Percentiles rank a stretch among this genome's conserved stretches.
These are phyloP conservation scores for Fraxinus paxiana DNA, from an alignment of 305 asterid genomes.

Conservation along the genomic window DNA sequence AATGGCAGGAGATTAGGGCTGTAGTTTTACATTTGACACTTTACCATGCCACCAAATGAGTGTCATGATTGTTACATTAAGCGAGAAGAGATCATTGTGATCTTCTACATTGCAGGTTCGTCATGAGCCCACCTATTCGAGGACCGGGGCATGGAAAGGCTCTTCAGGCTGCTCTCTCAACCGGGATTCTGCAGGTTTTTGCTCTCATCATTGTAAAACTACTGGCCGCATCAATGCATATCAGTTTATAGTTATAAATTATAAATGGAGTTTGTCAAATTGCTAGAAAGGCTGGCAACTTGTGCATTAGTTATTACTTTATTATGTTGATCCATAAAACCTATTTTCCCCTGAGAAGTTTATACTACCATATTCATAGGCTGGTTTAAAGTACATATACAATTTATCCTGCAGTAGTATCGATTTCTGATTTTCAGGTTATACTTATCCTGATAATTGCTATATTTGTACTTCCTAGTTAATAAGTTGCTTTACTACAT, in stretches of 20 bases:
- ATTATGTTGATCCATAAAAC: background rate
- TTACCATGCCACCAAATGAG: conserved; percentile 13
- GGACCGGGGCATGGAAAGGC: conserved; percentile 87
- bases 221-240: background rate
- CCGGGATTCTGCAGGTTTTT: conserved; percentile 76
- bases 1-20: background rate
- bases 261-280: background rate
- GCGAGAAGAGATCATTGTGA: background rate
- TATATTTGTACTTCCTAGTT: background rate
- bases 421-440: conserved; percentile 11
- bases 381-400: background rate
- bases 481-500: conserved; percentile 23
- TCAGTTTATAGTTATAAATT: background rate
- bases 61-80: background rate
- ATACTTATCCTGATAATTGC: background rate
- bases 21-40: conserved; percentile 1
- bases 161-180: conserved; percentile 94
- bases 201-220: conserved; percentile 17
- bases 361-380: background rate
- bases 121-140: conserved; percentile 97
- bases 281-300: background rate
- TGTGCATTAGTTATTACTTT: background rate
- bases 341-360: background rate
- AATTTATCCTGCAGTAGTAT: background rate
- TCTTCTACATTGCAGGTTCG: conserved; percentile 49